Conservation (phyloP, 441 rosid genomes). For the Omphalea diandra region DNA sequence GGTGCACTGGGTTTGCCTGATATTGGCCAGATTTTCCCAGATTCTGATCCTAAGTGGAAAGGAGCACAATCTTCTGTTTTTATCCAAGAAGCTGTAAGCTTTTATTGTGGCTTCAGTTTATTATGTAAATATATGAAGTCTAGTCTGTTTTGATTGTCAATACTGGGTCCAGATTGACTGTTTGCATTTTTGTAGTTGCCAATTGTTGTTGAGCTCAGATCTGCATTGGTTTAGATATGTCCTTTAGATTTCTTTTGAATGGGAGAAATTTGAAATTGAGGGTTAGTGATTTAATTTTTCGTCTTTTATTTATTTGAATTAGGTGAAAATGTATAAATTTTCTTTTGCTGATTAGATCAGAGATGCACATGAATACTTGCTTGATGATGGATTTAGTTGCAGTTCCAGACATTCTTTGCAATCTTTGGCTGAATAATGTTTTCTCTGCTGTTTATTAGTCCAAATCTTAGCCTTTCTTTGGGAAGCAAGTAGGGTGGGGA, state of each 20-base stretch:
- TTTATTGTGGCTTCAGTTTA: neutral
- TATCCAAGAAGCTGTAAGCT: conserved; percentile 89
- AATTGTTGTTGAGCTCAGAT: too few species aligned
- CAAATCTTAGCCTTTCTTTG: too few species aligned
- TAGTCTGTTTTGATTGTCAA: neutral
- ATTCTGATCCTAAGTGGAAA: conserved; percentile 91
- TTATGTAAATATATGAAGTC: too few species aligned
- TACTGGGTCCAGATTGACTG: neutral
- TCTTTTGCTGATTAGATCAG: neutral
- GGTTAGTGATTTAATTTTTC: conserved; percentile 1
- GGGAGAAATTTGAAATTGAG: neutral
- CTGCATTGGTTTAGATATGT: neutral
- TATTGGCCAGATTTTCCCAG: conserved; percentile 96
- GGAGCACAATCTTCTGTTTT: conserved; percentile 92
- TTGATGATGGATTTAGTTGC: neutral
- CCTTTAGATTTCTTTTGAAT: neutral
- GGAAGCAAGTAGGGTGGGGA: too few species aligned
- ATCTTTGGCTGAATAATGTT: neutral
- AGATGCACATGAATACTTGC: neutral
- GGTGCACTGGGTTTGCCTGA: conserved; percentile 96
- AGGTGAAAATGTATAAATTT: neutral
- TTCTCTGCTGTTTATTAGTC: too few species aligned
- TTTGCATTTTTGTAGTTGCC: too few species aligned
- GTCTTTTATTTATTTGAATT: neutral
- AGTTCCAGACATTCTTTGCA: neutral